These are phyloP conservation scores for Fusarium hainanense DNA, from an alignment of 2,329 filamentous ascomycete species.

Conservation along the genomic window DNA sequence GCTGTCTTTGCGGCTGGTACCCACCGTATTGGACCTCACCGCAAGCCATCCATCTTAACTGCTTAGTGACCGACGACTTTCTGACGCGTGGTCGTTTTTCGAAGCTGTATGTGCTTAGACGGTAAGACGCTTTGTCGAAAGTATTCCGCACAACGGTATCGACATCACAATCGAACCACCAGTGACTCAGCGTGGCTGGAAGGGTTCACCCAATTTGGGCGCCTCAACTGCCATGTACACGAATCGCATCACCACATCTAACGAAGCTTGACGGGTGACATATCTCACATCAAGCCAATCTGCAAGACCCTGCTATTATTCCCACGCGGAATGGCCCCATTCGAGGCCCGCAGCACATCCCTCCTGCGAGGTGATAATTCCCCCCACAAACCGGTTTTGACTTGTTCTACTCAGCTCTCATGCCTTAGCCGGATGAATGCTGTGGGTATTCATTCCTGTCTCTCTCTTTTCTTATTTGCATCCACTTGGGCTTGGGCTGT, in stretches of 20 bases:
- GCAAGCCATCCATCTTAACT: slow-evolving; percentile 22
- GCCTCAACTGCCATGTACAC: slow-evolving; percentile 6
- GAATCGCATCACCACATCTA: slow-evolving; percentile 19
- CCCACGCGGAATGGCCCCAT: slow-evolving; percentile 12
- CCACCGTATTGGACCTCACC: slow-evolving; percentile 29
- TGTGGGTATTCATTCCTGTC: slow-evolving; percentile 10
- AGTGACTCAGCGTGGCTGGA: slow-evolving; percentile 29
- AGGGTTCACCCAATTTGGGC: slow-evolving; percentile 8
- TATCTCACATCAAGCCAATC: not conserved
- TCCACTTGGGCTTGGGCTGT: not conserved
- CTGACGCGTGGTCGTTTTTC: slow-evolving; percentile 16
- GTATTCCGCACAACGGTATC: not conserved
- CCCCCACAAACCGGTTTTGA: slow-evolving; percentile 38
- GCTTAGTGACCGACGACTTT: not conserved
- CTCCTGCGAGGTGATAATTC: slow-evolving; percentile 32
- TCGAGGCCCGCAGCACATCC: slow-evolving; percentile 36
- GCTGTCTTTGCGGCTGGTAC: slow-evolving; percentile 2
- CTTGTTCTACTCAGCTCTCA: slow-evolving; percentile 12
- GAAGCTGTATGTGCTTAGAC: not conserved
- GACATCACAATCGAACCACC: slow-evolving; percentile 36
- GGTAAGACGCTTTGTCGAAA: not conserved
- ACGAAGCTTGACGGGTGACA: slow-evolving; percentile 12
- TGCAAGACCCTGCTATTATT: slow-evolving; percentile 8
- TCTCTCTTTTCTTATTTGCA: not conserved
- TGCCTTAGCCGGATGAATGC: slow-evolving; percentile 15